These are phyloP conservation scores for Bipolaris sorokiniana DNA, from an alignment of 2,329 filamentous ascomycete genomes.

Conservation along the genomic window DNA sequence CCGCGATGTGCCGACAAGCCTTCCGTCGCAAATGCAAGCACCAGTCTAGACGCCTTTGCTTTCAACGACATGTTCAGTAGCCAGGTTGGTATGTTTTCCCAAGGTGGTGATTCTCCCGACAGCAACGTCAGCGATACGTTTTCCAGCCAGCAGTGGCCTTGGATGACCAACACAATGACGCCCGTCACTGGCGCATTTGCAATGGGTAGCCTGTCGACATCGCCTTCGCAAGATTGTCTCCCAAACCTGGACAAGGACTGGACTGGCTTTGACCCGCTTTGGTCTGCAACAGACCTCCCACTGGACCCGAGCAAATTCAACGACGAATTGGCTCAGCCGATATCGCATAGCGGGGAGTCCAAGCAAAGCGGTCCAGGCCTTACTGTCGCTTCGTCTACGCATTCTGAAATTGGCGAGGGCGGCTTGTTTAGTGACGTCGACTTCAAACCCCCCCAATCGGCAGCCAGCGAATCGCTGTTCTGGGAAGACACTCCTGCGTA, in stretches of 20 bases:
- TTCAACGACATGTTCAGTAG: slow-evolving; percentile 40
- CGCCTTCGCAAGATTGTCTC: slow-evolving; percentile 48
- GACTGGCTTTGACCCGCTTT: slow-evolving; percentile 45
- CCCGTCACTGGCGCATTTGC: slow-evolving; percentile 40
- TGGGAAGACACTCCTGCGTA: slow-evolving; percentile 49
- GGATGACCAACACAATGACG: slow-evolving; percentile 34
- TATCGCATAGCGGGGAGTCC: slow-evolving; percentile 51
- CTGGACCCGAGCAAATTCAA: slow-evolving; percentile 48
- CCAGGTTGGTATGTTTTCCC: slow-evolving; percentile 32
- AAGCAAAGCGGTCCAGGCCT: slow-evolving; percentile 49
- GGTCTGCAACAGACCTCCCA: slow-evolving; percentile 51
- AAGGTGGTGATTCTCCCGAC: slow-evolving; percentile 44
- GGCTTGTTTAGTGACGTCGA: slow-evolving; percentile 45
- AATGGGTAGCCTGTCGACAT: slow-evolving; percentile 47
- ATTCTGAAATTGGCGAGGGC: slow-evolving; percentile 50
- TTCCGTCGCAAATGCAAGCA: slow-evolving; percentile 35
- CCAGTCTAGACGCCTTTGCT: slow-evolving; percentile 37
- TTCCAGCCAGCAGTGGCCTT: slow-evolving; percentile 43
- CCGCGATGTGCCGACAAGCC: slow-evolving; percentile 37
- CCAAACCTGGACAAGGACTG: slow-evolving; percentile 45
- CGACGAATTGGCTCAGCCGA: slow-evolving; percentile 45
- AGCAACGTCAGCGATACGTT: slow-evolving; percentile 43
- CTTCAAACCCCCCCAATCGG: slow-evolving; percentile 37
- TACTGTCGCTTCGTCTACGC: slow-evolving; percentile 50
- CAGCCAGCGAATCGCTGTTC: slow-evolving; percentile 43